These are phyloP conservation scores for Kewa caespitosa DNA, from an alignment of 179 eudicot genomes.

Conservation along the genomic window DNA sequence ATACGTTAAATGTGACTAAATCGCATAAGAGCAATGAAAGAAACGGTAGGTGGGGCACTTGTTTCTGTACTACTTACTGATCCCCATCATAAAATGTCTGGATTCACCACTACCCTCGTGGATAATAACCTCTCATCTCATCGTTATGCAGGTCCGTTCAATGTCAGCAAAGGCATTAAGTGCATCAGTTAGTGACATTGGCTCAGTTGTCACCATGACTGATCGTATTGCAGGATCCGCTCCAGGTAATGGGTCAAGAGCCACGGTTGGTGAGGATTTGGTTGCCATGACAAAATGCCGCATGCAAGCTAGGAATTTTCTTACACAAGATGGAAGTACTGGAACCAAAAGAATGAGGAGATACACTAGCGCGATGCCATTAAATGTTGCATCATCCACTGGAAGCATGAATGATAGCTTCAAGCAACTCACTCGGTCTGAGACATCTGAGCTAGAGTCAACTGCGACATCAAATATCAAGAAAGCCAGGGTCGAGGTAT, in stretches of 20 bases:
- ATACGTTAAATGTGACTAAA: too few species aligned
- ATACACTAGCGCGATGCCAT: constrained; percentile 80
- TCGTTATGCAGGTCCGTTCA: constrained; percentile 61
- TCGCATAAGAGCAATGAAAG: too few species aligned
- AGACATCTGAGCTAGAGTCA: constrained; percentile 74
- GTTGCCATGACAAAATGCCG: constrained; percentile 99
- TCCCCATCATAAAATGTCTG: too few species aligned
- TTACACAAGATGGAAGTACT: constrained; percentile 65
- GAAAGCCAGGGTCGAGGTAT: constrained; percentile 74
- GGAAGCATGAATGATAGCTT: constrained; percentile 72
- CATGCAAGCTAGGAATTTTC: constrained; percentile 77
- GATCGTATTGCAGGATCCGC: constrained; percentile 97
- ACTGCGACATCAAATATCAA: constrained; percentile 78
- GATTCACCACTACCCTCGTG: too few species aligned
- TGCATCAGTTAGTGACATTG: constrained; percentile 76
- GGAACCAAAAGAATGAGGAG: constrained; percentile 88
- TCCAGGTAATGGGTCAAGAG: constrained; percentile 95
- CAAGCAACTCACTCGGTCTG: constrained; percentile 53
- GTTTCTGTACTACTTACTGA: too few species aligned
- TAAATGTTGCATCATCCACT: constrained; percentile 64
- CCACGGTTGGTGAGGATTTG: constrained; percentile 97
- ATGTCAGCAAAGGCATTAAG: constrained; percentile 66
- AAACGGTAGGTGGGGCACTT: too few species aligned
- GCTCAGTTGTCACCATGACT: constrained; percentile 92
- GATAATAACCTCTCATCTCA: constrained; percentile 5